Evolutionary conservation across 352 stramenopile genomes (phyloP), one percentile per base, ranked within the genome.

Genomic region (Phytophthora foliorum): DNA sequence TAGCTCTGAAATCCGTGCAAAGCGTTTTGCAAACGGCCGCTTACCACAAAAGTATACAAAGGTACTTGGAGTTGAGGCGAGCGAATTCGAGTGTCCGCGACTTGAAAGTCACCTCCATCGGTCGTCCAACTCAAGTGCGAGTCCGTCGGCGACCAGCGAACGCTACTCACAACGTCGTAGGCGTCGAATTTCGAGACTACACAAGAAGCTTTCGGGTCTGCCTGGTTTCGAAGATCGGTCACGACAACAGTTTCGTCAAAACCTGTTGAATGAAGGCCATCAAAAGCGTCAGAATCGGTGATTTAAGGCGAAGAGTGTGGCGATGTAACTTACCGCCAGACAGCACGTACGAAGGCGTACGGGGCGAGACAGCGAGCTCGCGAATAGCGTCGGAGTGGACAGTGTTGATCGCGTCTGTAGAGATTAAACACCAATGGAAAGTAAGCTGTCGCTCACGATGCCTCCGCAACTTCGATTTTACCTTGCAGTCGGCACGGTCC

Each of bases 191-290:
- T 94, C 25, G 61, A 61, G 1, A 89, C 57, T 17, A 92, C 64
- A 1, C 63, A 63, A 5, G 81, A 68, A 16, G 65, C 53, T 19
- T 52, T 71, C 9, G 73, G 72, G 21, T 91, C 78, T 22, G 73
- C 74, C 16, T 74, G 61, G 34, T 78, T 59, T 11, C 80, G 72
- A 22, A 95, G 71, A 39, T 92, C 82, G 6, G 73, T 88, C 53
- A 95, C 29, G n/a, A 91, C 83, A 19, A 95, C 78, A 4, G 84
- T 93, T 62, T 90, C 78, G 54, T 95, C 88, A 63, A 95, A 95
- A 24, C 86, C 88, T 82, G 61, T 53, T 8, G n/a, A 46, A 72
- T 8, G n/a, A 46, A 72, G 36, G 4, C 16, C 48, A 42, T 17
- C 17, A 24, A 49, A 44, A 56, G 34, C 13, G 42, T 54, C 32